Conservation (phyloP, 345 rosid species). For the Hirschfeldia incana region DNA sequence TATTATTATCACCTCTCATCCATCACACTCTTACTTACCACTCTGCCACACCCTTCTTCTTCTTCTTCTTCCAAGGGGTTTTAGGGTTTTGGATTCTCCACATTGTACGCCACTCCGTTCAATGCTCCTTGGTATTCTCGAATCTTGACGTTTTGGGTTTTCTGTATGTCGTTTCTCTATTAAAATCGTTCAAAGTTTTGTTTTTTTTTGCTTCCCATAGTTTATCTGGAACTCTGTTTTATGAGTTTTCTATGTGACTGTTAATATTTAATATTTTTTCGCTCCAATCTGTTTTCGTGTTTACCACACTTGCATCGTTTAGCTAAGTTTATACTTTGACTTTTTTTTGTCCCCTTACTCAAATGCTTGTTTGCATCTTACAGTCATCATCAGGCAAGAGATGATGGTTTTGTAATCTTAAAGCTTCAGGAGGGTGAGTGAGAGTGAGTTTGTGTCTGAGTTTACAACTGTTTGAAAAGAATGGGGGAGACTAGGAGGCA, state of each 20-base stretch:
- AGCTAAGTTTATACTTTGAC: slow-evolving; percentile 14
- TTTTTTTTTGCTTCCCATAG: neutral
- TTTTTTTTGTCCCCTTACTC: neutral
- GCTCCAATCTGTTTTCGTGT: slow-evolving; percentile 7
- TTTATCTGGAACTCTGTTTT: slow-evolving; percentile 25
- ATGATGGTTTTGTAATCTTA: slow-evolving; percentile 8
- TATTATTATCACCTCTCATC: slow-evolving; percentile 38
- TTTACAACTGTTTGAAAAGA: slow-evolving; percentile 9
- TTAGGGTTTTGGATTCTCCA: slow-evolving; percentile 49
- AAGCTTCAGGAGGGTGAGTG: neutral
- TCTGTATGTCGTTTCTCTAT: slow-evolving; percentile 51
- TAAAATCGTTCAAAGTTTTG: slow-evolving; percentile 26
- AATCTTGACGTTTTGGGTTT: slow-evolving; percentile 51
- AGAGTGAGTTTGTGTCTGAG: slow-evolving; percentile 1
- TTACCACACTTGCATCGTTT: slow-evolving; percentile 24
- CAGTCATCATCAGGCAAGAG: neutral
- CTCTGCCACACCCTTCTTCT: slow-evolving; percentile 42
- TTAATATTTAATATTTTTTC: slow-evolving; percentile 3
- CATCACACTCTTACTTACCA: slow-evolving; percentile 54
- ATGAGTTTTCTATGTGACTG: slow-evolving; percentile 24
- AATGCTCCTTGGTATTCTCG: slow-evolving; percentile 37
- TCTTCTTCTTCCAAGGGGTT: slow-evolving; percentile 17
- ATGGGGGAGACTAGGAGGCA: slow-evolving; percentile 78
- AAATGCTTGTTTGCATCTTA: neutral
- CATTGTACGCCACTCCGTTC: slow-evolving; percentile 47